Evolutionary conservation across 192 early-diverging fungal genomes (phyloP).

Genomic region (Backusella sp.): DNA sequence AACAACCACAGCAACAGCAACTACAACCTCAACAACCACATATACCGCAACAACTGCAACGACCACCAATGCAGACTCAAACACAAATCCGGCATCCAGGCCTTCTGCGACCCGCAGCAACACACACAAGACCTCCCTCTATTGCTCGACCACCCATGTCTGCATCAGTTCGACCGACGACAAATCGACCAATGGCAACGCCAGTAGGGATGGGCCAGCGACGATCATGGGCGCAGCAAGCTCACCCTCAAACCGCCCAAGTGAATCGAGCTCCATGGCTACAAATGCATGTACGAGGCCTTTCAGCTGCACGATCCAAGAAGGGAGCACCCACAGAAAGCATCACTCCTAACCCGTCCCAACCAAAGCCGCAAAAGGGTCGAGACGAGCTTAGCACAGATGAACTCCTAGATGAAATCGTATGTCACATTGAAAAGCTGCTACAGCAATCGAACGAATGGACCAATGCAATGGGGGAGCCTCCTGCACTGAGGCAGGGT

Average conservation of each 20-base stretch:
- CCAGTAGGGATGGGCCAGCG: neutral
- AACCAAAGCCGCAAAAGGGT: neutral
- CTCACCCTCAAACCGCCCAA: constrained; percentile 15
- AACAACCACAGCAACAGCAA: neutral
- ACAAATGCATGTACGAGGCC: constrained; percentile 19
- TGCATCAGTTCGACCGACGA: neutral
- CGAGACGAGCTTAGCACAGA: constrained; percentile 21
- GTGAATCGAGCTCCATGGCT: constrained; percentile 7
- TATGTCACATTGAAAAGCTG: constrained; percentile 7
- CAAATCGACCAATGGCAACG: neutral
- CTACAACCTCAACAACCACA: neutral
- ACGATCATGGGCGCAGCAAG: constrained; percentile 19
- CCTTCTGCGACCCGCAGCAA: neutral
- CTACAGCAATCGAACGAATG: constrained; percentile 14
- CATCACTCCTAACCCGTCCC: neutral
- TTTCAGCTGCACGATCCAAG: constrained; percentile 15
- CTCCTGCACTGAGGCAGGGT: constrained; percentile 33
- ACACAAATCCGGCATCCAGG: neutral
- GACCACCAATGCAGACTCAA: neutral
- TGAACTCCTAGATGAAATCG: constrained; percentile 17
- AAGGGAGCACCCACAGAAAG: neutral
- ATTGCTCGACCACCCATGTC: neutral
- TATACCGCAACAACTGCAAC: constrained; percentile 5
- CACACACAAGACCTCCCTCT: neutral
- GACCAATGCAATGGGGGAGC: neutral